Conservation (phyloP, 1,139 yeast genomes). For the Candida frijolesensis region DNA sequence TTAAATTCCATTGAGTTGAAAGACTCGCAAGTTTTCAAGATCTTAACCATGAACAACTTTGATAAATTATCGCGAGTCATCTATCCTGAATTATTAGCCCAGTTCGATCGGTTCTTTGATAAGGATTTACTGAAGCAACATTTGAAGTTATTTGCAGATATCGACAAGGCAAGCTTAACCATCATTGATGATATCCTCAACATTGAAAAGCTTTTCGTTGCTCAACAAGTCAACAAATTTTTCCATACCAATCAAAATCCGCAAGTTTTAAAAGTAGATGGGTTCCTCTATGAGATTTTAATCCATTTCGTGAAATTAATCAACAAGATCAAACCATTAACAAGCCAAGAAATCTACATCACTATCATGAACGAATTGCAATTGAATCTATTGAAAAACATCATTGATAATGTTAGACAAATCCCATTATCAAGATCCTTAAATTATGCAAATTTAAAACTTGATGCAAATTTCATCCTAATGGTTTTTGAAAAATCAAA, state of each 20-base stretch:
- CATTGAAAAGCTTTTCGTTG: constrained; percentile 41
- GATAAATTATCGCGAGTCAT: constrained; percentile 37
- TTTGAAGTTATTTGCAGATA: constrained; percentile 44
- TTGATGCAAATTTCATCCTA: constrained; percentile 43
- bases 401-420: constrained; percentile 33
- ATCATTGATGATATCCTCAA: constrained; percentile 45
- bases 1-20: constrained; percentile 13
- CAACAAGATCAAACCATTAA: constrained; percentile 44
- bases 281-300: constrained; percentile 42
- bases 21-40: constrained; percentile 30
- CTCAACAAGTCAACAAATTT: constrained; percentile 29
- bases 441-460: constrained; percentile 29
- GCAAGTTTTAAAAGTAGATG: constrained; percentile 33
- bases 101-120: constrained; percentile 39
- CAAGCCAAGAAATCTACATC: constrained; percentile 39
- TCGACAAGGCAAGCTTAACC: constrained; percentile 45
- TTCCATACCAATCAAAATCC: constrained; percentile 20
- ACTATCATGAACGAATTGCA: constrained; percentile 45
- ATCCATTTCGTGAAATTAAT: constrained; percentile 47
- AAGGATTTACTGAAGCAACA: constrained; percentile 42
- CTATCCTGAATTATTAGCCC: constrained; percentile 36
- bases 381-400: constrained; percentile 34
- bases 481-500: constrained; percentile 44
- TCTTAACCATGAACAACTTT: constrained; percentile 49
- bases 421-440: constrained; percentile 19